Conservation (phyloP, 441 rosid species). For the Lepidium campestre region DNA sequence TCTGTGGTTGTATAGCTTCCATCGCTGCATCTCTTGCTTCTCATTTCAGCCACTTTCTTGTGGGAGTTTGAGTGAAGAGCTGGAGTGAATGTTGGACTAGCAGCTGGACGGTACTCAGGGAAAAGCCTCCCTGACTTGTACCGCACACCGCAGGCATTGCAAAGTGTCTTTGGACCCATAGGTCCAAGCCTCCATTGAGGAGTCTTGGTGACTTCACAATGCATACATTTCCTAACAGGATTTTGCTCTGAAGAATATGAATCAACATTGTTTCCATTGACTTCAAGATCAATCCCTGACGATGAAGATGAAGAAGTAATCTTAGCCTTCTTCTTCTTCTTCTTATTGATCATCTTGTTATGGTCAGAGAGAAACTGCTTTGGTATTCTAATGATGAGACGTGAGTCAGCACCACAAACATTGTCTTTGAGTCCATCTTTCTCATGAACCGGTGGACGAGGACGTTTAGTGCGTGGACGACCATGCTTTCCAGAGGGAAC, state of each 20-base stretch:
- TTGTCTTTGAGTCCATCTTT: slow-evolving; percentile 18
- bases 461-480: slow-evolving; percentile 90
- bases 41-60: slow-evolving; percentile 88
- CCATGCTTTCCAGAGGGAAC: slow-evolving; percentile 45
- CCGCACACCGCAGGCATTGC: slow-evolving; percentile 98
- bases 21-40: slow-evolving; percentile 43
- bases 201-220: slow-evolving; percentile 89
- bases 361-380: slow-evolving; percentile 45
- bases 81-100: slow-evolving; percentile 85
- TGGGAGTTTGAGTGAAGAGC: slow-evolving; percentile 91
- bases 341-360: slow-evolving; percentile 29
- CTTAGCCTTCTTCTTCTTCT: slow-evolving; percentile 76
- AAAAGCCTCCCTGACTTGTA: slow-evolving; percentile 89
- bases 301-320: slow-evolving; percentile 24
- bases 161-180: slow-evolving; percentile 91
- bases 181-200: slow-evolving; percentile 99
- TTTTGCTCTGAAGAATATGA: slow-evolving; percentile 27
- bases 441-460: slow-evolving; percentile 52
- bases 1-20: neutral
- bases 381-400: slow-evolving; percentile 57
- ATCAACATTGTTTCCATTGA: slow-evolving; percentile 17
- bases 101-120: slow-evolving; percentile 96
- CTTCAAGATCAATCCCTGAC: slow-evolving; percentile 19
- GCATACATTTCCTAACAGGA: slow-evolving; percentile 77
- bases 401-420: slow-evolving; percentile 57